phyloP scores from a whole-genome alignment of 164 flowering plant genomes.

The Berberis thunbergii region DNA sequence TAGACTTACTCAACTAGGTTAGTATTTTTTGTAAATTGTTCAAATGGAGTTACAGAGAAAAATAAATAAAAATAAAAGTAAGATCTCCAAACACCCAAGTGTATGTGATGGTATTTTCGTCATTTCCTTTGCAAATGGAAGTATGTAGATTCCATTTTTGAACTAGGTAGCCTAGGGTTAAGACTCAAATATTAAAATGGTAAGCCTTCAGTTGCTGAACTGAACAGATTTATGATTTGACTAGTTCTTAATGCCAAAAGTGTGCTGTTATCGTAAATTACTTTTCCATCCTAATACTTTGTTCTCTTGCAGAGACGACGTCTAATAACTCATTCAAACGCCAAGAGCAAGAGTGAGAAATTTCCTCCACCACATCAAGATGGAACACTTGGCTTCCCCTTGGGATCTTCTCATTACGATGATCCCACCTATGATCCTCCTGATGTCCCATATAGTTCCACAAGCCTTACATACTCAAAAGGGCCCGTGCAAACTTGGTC shows the following conservation, averaged over 20 bases:
- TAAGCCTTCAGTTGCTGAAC: too few relatives aligned
- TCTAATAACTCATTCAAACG: constrained; percentile 80
- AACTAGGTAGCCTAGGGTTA: too few relatives aligned
- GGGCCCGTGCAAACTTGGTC: constrained; percentile 80
- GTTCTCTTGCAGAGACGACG: constrained; percentile 61
- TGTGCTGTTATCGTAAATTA: too few relatives aligned
- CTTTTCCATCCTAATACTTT: background rate
- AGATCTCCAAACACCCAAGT: background rate
- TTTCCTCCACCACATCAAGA: constrained; percentile 99
- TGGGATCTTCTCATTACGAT: constrained; percentile 59
- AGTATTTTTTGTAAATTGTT: too few relatives aligned
- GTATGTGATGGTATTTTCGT: too few relatives aligned
- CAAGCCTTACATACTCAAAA: constrained; percentile 52
- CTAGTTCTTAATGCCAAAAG: too few relatives aligned
- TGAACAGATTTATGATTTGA: too few relatives aligned
- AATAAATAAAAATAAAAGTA: too few relatives aligned
- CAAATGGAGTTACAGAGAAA: background rate
- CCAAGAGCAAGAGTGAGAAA: constrained; percentile 96
- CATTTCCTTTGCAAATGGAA: too few relatives aligned
- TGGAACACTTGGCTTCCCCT: constrained; percentile 79
- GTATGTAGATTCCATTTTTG: too few relatives aligned
- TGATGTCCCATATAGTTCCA: constrained; percentile 73
- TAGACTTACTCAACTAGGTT: too few relatives aligned
- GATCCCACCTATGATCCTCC: constrained; percentile 69
- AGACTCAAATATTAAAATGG: too few relatives aligned